Evolutionary conservation across 768 basidiomycete genomes (phyloP).

Genomic region (Boletus pseudopeckii): DNA sequence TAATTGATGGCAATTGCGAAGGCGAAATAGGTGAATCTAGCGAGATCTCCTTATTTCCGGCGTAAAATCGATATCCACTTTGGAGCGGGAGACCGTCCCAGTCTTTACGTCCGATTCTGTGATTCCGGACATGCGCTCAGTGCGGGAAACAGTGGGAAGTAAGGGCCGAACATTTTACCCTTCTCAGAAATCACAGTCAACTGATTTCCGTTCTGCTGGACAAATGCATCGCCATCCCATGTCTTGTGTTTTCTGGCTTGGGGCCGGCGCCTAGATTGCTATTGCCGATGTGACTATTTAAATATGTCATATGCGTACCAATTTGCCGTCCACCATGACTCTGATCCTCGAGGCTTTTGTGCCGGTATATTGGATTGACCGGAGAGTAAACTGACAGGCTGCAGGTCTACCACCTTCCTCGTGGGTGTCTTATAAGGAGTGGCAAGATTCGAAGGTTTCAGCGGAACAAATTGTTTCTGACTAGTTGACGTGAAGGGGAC

Average conservation of each 20-base stretch:
- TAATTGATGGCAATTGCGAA: slow-evolving; percentile 49
- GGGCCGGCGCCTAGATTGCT: slow-evolving; percentile 58
- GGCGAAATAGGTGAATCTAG: slow-evolving; percentile 50
- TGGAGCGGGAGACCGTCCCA: slow-evolving; percentile 56
- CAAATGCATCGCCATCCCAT: slow-evolving; percentile 80
- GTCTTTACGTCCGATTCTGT: slow-evolving; percentile 57
- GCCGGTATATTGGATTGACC: slow-evolving; percentile 8
- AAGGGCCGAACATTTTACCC: slow-evolving; percentile 56
- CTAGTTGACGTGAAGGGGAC: slow-evolving; percentile 27
- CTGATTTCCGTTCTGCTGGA: slow-evolving; percentile 48
- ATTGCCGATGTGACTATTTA: slow-evolving; percentile 2
- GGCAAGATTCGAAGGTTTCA: slow-evolving; percentile 28
- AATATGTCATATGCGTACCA: slow-evolving; percentile 43
- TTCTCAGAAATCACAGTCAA: slow-evolving; percentile 64
- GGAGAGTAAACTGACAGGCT: slow-evolving; percentile 38
- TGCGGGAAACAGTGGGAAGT: neutral
- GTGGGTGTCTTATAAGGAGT: slow-evolving; percentile 22
- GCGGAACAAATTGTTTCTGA: slow-evolving; percentile 31
- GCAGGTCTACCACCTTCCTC: slow-evolving; percentile 37
- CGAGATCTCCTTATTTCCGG: slow-evolving; percentile 61
- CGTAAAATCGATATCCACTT: slow-evolving; percentile 39
- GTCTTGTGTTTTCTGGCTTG: slow-evolving; percentile 76
- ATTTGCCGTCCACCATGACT: slow-evolving; percentile 63
- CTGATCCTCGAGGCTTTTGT: slow-evolving; percentile 10
- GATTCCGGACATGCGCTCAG: slow-evolving; percentile 7